Conservation (phyloP, 2,329 filamentous ascomycete genomes). For the Colletotrichum liriopes region DNA sequence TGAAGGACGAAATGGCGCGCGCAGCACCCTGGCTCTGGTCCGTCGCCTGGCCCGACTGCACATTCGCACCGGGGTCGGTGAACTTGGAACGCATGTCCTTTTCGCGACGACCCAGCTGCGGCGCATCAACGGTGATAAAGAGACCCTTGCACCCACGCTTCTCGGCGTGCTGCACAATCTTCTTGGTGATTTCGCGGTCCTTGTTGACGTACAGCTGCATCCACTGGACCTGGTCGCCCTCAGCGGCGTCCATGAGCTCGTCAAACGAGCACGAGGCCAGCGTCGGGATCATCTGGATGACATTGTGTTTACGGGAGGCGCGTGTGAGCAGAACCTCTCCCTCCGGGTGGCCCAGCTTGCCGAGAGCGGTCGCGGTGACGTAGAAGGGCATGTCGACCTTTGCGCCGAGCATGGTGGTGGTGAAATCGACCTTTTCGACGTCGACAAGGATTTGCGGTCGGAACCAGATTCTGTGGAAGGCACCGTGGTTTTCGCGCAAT, state of each 20-base stretch:
- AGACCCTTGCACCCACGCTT: conserved; percentile 92
- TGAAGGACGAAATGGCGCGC: conserved; percentile 95
- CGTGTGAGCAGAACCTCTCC: conserved; percentile 93
- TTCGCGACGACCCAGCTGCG: conserved; percentile 93
- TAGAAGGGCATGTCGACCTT: conserved; percentile 92
- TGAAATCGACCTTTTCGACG: conserved; percentile 88
- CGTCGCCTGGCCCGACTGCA: conserved; percentile 82
- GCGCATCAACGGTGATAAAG: conserved; percentile 98
- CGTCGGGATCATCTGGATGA: conserved; percentile 99
- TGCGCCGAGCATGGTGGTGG: conserved; percentile 93
- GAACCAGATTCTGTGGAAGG: conserved; percentile 98
- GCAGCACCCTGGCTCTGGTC: conserved; percentile 94
- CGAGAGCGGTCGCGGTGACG: conserved; percentile 94
- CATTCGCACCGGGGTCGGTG: conserved; percentile 84
- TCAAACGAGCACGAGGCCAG: conserved; percentile 97
- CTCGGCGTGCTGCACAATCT: conserved; percentile 94
- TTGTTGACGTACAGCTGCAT: conserved; percentile 98
- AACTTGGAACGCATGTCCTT: conserved; percentile 99
- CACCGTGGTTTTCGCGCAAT: conserved; percentile 93
- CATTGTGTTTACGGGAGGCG: conserved; percentile 86
- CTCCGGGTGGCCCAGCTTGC: conserved; percentile 94
- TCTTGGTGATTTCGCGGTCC: conserved; percentile 89
- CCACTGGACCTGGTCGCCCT: conserved; percentile 91
- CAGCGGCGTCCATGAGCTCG: conserved; percentile 90
- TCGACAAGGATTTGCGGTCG: conserved; percentile 90